These are phyloP conservation scores for Rhizopogon vinicolor DNA, from an alignment of 768 basidiomycete genomes.

Conservation along the genomic window DNA sequence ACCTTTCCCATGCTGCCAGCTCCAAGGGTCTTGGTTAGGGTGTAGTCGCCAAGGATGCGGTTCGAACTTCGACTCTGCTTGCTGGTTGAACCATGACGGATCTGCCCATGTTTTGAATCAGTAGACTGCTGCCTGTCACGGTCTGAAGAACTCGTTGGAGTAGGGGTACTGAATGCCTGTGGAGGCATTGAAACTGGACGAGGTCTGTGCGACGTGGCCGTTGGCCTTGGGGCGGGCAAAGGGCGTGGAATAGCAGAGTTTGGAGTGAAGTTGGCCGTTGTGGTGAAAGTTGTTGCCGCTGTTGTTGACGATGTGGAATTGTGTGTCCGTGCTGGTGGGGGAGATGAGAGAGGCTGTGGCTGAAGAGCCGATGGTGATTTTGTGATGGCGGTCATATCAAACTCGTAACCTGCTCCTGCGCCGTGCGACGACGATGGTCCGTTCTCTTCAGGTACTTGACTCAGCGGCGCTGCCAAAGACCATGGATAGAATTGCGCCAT, in stretches of 20 bases:
- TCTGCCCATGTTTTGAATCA: conserved; percentile 23
- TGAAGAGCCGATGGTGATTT: conserved; percentile 16
- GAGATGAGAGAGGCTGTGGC: conserved; percentile 20
- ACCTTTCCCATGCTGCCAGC: conserved; percentile 99
- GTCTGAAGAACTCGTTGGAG: conserved; percentile 26
- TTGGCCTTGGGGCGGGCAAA: conserved; percentile 21
- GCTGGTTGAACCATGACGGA: conserved; percentile 28
- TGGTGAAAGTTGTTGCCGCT: conserved; percentile 9
- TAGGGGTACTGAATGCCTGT: conserved; percentile 39
- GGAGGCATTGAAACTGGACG: conserved; percentile 77
- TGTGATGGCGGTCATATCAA: conserved; percentile 49
- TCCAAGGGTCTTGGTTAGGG: conserved; percentile 93
- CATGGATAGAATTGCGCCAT: conserved; percentile 41
- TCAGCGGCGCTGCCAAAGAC: conserved; percentile 40
- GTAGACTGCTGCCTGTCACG: conserved; percentile 24
- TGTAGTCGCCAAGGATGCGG: conserved; percentile 88
- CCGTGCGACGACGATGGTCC: conserved; percentile 35
- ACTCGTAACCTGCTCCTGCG: conserved; percentile 49
- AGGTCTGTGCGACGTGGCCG: conserved; percentile 32
- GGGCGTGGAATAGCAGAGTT: conserved; percentile 29
- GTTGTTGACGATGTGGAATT: conserved; percentile 3
- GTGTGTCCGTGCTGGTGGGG: conserved; percentile 7
- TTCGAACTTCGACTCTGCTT: conserved; percentile 31
- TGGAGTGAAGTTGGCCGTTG: conserved; percentile 17
- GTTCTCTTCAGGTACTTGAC: conserved; percentile 47